Conservation (phyloP, 164 flowering plant genomes). For the Tinospora cordifolia region DNA sequence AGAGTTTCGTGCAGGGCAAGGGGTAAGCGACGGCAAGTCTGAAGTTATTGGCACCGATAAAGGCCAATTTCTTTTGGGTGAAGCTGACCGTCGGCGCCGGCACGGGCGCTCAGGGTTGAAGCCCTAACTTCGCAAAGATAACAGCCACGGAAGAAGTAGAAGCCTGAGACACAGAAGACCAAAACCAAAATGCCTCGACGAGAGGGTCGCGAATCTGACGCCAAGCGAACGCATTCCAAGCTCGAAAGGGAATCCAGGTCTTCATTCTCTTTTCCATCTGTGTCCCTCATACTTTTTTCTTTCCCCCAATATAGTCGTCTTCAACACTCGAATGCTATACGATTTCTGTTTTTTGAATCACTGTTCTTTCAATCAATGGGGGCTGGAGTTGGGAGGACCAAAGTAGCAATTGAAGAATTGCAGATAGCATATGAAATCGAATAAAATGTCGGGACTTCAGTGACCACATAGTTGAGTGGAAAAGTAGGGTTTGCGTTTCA, state of each 20-base stretch:
- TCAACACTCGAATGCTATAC: not conserved
- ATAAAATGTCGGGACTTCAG: too few relatives aligned
- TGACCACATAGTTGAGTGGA: not conserved
- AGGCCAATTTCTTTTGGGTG: too few relatives aligned
- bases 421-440: too few relatives aligned
- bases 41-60: too few relatives aligned
- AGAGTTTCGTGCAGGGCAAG: not conserved
- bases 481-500: not conserved
- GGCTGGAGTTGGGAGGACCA: too few relatives aligned
- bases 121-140: not conserved
- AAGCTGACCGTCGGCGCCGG: too few relatives aligned
- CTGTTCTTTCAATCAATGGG: too few relatives aligned
- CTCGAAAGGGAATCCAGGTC: conserved; percentile 65
- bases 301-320: not conserved
- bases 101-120: not conserved
- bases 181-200: conserved; percentile 36
- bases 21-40: not conserved
- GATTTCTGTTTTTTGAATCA: not conserved
- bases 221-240: conserved; percentile 43
- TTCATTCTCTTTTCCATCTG: not conserved
- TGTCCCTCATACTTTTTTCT: not conserved
- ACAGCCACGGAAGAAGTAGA: not conserved
- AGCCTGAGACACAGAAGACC: not conserved
- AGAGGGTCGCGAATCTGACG: conserved; percentile 43
- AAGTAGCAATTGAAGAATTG: too few relatives aligned